Conservation (phyloP, 345 rosid genomes). For the Fremontodendron californicum region DNA sequence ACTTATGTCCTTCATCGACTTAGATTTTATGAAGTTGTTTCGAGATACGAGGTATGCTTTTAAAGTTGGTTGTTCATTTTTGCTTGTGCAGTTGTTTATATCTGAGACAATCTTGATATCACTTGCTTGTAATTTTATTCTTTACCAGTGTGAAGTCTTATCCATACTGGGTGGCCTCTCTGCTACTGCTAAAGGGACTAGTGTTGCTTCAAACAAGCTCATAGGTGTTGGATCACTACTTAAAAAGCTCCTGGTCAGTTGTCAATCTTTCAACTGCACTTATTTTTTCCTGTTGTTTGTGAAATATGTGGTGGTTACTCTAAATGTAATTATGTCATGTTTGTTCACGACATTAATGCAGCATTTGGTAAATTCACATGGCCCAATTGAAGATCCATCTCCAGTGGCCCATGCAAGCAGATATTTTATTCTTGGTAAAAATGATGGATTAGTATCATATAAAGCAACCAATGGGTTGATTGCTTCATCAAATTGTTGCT, state of each 20-base stretch:
- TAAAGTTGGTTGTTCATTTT: neutral
- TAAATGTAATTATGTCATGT: conserved; percentile 13
- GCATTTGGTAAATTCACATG: conserved; percentile 67
- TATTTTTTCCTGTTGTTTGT: conserved; percentile 10
- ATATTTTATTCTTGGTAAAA: conserved; percentile 60
- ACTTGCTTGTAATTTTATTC: conserved; percentile 23
- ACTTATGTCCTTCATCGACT: conserved; percentile 78
- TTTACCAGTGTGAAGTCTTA: conserved; percentile 67
- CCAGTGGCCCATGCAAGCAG: conserved; percentile 63
- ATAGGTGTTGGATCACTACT: conserved; percentile 63
- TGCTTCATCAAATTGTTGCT: conserved; percentile 69
- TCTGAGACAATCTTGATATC: neutral
- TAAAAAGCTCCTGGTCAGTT: conserved; percentile 75
- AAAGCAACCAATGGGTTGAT: conserved; percentile 69
- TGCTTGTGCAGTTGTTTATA: conserved; percentile 4
- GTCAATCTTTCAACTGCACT: conserved; percentile 19
- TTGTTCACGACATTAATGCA: conserved; percentile 45
- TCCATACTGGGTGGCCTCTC: conserved; percentile 56
- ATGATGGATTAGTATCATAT: conserved; percentile 74
- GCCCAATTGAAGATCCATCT: conserved; percentile 90
- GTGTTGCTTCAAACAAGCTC: conserved; percentile 42
- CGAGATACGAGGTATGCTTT: conserved; percentile 81
- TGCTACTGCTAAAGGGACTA: conserved; percentile 33
- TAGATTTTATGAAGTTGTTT: conserved; percentile 81
- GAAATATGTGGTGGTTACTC: neutral